These are phyloP conservation scores for Cicer judaicum DNA, from an alignment of 306 rosid species.

Conservation along the genomic window DNA sequence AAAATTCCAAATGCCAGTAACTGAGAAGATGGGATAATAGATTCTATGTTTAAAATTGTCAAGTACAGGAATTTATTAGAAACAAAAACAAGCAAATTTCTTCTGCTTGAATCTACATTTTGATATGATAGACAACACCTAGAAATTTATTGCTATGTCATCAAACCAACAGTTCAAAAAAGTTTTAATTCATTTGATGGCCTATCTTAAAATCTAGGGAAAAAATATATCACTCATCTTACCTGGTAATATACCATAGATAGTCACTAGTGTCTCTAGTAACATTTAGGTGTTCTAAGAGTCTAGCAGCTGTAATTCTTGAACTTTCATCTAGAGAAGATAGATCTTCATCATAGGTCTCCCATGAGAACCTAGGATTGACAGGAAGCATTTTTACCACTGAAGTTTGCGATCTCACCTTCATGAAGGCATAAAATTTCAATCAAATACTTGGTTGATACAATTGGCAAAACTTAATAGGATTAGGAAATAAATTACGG, in stretches of 20 bases:
- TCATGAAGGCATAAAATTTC: constrained; percentile 42
- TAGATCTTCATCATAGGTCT: constrained; percentile 77
- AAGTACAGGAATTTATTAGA: constrained; percentile 2
- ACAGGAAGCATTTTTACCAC: constrained; percentile 65
- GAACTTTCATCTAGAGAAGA: constrained; percentile 71
- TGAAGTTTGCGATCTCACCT: constrained; percentile 81
- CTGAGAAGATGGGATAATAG: background rate
- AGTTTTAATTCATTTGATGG: background rate
- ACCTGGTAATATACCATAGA: constrained; percentile 95
- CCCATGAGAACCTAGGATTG: constrained; percentile 67
- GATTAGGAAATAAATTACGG: constrained; percentile 30
- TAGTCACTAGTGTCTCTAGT: constrained; percentile 91
- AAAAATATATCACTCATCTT: constrained; percentile 35
- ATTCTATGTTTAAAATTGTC: background rate
- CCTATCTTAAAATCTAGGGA: constrained; percentile 9
- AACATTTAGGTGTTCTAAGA: constrained; percentile 83
- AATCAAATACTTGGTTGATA: constrained; percentile 34
- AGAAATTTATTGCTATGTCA: background rate
- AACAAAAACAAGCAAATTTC: constrained; percentile 24
- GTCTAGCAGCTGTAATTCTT: constrained; percentile 63
- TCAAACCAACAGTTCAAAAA: background rate
- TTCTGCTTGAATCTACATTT: background rate
- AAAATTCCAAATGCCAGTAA: background rate
- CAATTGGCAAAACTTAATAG: constrained; percentile 23
- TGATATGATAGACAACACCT: background rate